Base-by-base conservation (phyloP, 2,329 filamentous ascomycete species). In the Sordariomycetes sp. region DNA sequence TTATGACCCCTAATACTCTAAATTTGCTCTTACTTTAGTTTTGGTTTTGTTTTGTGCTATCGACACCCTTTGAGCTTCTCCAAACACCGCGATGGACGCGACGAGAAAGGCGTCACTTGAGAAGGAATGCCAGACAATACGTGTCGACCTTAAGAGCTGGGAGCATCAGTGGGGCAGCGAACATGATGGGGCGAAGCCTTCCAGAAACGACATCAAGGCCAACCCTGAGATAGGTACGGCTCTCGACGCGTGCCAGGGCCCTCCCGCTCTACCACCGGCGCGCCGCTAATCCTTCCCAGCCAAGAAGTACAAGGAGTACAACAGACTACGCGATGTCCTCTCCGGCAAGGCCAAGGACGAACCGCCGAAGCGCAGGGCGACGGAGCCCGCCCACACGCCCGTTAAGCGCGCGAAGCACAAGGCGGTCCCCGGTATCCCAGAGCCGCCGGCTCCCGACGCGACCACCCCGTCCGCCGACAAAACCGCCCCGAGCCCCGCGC, bases 261-360 rank as follows among this genome's bases (percentile, higher is more conserved):
- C 24, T 2, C 14, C 11, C 10, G 18, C 12, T 7, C 8, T 10
- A 8, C 24, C 22, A 28, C 35, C n/a, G 46, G 7, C 43, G 40
- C 28, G 18, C 16, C 6, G 20, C 43, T 18, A 57, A 46, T 16
- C 10, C 54, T 59, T 54, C n/a, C 12, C 12, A 59, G 46, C 63
- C 88, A 86, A 85, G 43, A 91, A 90, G 67, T 93, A 93, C 71
- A 90, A 88, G 68, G 79, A 88, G 61, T 92, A 91, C 71, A 85
- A 86, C 68, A 84, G 79, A 63, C 68, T 86, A 56, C 80, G 86
- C 62, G 79, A 83, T 64, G 76, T 82, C 53, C 72, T 85, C 60
- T 69, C 78, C 1, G 81, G 82, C 59, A 85, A 83, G 66, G 62
- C 74, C 20, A 71, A 76, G 63, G 64, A 71, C 61, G 64, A 73